These are phyloP conservation scores for Ophiostoma piceae DNA, from an alignment of 2,329 filamentous ascomycete genomes.

Conservation along the genomic window DNA sequence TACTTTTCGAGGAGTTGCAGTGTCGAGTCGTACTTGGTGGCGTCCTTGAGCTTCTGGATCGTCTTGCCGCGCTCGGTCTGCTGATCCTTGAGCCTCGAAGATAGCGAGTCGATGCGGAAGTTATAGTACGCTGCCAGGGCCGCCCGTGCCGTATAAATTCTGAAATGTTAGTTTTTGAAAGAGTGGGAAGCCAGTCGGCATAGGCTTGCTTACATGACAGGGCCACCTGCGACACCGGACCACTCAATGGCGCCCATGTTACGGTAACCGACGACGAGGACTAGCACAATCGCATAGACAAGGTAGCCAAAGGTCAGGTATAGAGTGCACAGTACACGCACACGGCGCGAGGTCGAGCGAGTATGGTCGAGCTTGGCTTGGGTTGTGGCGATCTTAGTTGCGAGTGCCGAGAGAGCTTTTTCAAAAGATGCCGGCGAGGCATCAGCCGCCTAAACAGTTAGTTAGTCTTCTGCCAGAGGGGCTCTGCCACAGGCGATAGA, in stretches of 20 bases:
- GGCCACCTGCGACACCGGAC: conserved; percentile 69
- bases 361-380: conserved; percentile 68
- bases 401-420: conserved; percentile 77
- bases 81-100: conserved; percentile 64
- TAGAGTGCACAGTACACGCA: conserved; percentile 81
- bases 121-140: conserved; percentile 67
- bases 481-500: background rate
- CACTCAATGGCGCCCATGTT: conserved; percentile 75
- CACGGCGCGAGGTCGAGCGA: conserved; percentile 66
- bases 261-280: conserved; percentile 77
- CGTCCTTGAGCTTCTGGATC: conserved; percentile 89
- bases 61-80: conserved; percentile 76
- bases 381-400: conserved; percentile 72
- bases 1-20: conserved; percentile 92
- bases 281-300: conserved; percentile 73
- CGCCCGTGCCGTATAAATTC: conserved; percentile 73
- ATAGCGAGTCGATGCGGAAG: conserved; percentile 68
- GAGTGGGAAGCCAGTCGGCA: background rate
- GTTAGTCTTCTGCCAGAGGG: background rate
- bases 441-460: conserved; percentile 58
- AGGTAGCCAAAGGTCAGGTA: conserved; percentile 90
- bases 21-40: conserved; percentile 94
- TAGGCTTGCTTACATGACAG: conserved; percentile 57
- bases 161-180: conserved; percentile 34
- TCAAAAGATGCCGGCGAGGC: conserved; percentile 89